Percentiles rank a stretch among this genome's conserved stretches.
Evolutionary conservation across 371 early-diverging fungal genomes (phyloP).

Genomic region (Mucor mucedo): DNA sequence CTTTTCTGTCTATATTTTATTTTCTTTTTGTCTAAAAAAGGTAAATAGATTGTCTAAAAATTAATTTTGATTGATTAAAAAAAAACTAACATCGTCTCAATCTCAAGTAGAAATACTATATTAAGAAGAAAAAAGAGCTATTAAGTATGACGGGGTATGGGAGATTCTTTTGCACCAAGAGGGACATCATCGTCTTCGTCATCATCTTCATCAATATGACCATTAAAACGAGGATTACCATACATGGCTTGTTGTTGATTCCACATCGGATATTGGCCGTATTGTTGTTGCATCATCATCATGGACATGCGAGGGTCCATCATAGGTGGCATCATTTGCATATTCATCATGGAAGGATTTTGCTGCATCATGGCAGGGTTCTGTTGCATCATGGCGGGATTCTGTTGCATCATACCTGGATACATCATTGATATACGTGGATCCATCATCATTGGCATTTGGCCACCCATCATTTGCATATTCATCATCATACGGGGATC

Average conservation of each 20-base stretch:
- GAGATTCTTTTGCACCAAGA: constrained; percentile 30
- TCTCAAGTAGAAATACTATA: too few relatives aligned
- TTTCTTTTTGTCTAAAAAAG: too few relatives aligned
- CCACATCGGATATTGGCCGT: constrained; percentile 31
- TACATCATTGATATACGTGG: constrained; percentile 39
- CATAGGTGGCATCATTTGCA: constrained; percentile 31
- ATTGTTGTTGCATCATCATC: constrained; percentile 49
- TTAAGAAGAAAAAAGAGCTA: not conserved
- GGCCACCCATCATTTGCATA: constrained; percentile 39
- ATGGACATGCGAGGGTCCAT: constrained; percentile 49
- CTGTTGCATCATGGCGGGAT: constrained; percentile 28
- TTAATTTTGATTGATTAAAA: too few relatives aligned
- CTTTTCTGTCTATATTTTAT: too few relatives aligned
- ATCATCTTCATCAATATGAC: constrained; percentile 33
- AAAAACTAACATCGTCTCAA: too few relatives aligned
- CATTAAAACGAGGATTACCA: constrained; percentile 19
- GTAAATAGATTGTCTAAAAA: too few relatives aligned
- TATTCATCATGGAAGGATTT: constrained; percentile 37
- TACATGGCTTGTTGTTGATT: constrained; percentile 32
- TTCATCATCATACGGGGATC: constrained; percentile 33
- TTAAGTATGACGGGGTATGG: constrained; percentile 18
- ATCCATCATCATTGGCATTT: constrained; percentile 38
- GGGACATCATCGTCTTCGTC: constrained; percentile 48
- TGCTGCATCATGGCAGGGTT: constrained; percentile 30
- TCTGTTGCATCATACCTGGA: constrained; percentile 27